A percentile compares a stretch with the other conserved stretches of the same genome.
Conservation (phyloP, 148 eudicot genomes). For the Polygonum maritimum region DNA sequence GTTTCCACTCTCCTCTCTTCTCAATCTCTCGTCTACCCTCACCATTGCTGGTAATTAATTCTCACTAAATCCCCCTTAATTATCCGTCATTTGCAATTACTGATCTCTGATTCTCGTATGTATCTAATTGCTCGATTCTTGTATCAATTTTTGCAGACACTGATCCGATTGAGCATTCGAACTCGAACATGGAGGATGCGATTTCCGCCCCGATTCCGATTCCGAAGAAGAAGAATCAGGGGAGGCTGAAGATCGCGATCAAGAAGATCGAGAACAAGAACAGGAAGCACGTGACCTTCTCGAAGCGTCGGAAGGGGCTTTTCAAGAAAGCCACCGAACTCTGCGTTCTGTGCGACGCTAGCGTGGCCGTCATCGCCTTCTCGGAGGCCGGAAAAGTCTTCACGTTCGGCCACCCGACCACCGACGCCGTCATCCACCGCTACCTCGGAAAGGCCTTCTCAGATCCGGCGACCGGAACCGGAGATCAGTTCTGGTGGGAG, state of each 20-base stretch:
- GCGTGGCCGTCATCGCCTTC: slow-evolving; percentile 1
- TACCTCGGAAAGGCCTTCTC: background rate
- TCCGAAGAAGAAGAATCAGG: slow-evolving; percentile 1
- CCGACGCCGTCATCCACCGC: slow-evolving; percentile 3
- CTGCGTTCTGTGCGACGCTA: slow-evolving; percentile 5
- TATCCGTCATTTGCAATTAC: too few species aligned
- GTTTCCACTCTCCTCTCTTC: too few species aligned
- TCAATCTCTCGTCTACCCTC: too few species aligned
- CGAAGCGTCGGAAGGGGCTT: background rate
- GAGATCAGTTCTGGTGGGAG: background rate
- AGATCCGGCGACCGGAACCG: background rate
- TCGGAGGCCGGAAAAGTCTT: slow-evolving; percentile 11
- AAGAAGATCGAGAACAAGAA: background rate
- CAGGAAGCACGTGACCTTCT: slow-evolving; percentile 13
- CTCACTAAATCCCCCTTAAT: too few species aligned
- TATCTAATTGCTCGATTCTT: too few species aligned
- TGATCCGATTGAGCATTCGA: too few species aligned
- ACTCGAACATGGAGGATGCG: too few species aligned
- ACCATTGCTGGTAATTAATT: too few species aligned
- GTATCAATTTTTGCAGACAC: too few species aligned
- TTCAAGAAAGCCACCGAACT: slow-evolving; percentile 12
- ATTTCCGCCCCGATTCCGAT: too few species aligned
- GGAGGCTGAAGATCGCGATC: background rate
- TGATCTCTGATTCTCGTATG: too few species aligned
- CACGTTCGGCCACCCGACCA: slow-evolving; percentile 4